phyloP scores from a whole-genome alignment of 192 early-diverging fungal species.

The Geranomyces variabilis region DNA sequence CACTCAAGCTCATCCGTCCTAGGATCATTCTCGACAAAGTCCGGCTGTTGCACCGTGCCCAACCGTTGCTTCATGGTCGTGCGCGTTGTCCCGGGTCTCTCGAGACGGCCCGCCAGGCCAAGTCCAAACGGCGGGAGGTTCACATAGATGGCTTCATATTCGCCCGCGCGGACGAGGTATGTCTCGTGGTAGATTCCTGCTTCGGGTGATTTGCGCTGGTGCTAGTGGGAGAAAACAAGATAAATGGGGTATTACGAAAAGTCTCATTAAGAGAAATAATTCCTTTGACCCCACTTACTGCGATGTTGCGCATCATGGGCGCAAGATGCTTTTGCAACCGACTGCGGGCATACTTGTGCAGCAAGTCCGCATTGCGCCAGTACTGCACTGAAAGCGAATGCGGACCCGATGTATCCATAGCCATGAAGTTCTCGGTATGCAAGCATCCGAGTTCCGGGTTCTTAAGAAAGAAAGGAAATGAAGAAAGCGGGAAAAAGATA shows the following conservation, averaged over 20 bases:
- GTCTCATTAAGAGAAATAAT: too few relatives aligned
- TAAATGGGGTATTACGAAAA: too few relatives aligned
- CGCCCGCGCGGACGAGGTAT: slow-evolving; percentile 18
- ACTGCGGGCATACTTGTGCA: slow-evolving; percentile 7
- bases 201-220: not conserved
- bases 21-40: slow-evolving; percentile 2
- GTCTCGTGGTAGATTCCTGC: slow-evolving; percentile 31
- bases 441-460: slow-evolving; percentile 27
- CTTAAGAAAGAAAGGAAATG: not conserved
- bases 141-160: slow-evolving; percentile 33
- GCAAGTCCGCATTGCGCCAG: slow-evolving; percentile 15
- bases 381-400: slow-evolving; percentile 20
- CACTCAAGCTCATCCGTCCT: too few relatives aligned
- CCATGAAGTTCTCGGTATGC: slow-evolving; percentile 17
- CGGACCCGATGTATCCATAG: not conserved
- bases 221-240: too few relatives aligned
- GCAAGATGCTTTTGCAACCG: not conserved
- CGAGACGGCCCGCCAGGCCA: not conserved
- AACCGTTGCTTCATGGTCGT: slow-evolving; percentile 10
- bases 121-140: slow-evolving; percentile 18
- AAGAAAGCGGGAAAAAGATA: not conserved
- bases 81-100: too few relatives aligned
- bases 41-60: not conserved
- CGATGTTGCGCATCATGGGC: slow-evolving; percentile 8
- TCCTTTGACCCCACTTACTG: too few relatives aligned